Base-by-base conservation (phyloP, 495 filamentous ascomycete species). In the Hypoxylon perforatum region DNA sequence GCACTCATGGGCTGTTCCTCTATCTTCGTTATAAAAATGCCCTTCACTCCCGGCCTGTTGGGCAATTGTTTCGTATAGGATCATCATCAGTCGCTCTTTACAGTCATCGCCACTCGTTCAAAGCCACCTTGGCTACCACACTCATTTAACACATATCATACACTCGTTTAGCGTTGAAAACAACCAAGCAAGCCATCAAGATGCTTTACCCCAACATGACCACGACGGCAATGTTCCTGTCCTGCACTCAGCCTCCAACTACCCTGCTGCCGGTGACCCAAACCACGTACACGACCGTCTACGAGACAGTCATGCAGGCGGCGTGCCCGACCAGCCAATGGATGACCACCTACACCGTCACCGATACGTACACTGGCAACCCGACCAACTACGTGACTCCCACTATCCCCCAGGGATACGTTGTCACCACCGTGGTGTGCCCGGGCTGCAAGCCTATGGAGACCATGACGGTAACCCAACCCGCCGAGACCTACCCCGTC, bases 341-440 rank as follows among this genome's bases (percentile, higher is more conserved):
- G 69, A 56, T 73, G 38, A 75, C 77, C 22, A 81, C 78, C 4
- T 85, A 85, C 71, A 85, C 81, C 21, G 57, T 83, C 67, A 76
- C 70, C 4, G 76, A 81, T 57, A 78, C 67, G 28, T 78, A 76
- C 65, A 59, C 73, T 21, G 80, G 73, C 45, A 64, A 74, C 42
- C 64, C 66, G 35, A 41, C 50, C 47, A 49, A 61, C n/a, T 73
- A 63, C 49, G 55, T 49, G 8, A 69, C 69, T 22, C 68, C 73
- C 1, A 55, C 54, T 6, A 61, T 74, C 4, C 77, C 75, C 22
- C 76, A 78, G 5, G 76, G 76, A 48, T 80, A 79, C 48, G 77
- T 80, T 47, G 73, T 74, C 30, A 79, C 74, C 23, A 77, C 74
- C 3, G 77, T 81, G 38, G 28, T 28, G 21, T 78, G 76, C 74